A percentile compares a stretch with the other conserved stretches of the same genome.
These are phyloP conservation scores for Aureoboletus auriporus DNA, from an alignment of 768 basidiomycete genomes.

Conservation along the genomic window DNA sequence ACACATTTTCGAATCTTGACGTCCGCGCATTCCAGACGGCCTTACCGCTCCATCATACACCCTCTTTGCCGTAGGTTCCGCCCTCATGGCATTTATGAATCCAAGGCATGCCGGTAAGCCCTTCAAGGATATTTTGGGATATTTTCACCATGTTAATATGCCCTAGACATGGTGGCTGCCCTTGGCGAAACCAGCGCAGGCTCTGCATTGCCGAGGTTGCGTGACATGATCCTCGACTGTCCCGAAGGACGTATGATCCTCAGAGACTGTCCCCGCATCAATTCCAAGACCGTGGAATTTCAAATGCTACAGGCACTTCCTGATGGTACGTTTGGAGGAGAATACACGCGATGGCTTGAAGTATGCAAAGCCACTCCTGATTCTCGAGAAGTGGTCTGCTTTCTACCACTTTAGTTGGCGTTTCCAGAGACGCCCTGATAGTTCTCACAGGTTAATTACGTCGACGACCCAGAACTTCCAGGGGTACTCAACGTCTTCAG, in stretches of 20 bases:
- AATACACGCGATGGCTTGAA: slow-evolving; percentile 89
- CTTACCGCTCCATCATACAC: slow-evolving; percentile 12
- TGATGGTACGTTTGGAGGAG: slow-evolving; percentile 79
- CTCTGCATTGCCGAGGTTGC: slow-evolving; percentile 66
- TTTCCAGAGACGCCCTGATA: neutral
- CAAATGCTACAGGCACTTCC: slow-evolving; percentile 58
- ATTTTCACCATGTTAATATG: neutral
- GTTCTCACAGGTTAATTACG: slow-evolving; percentile 75
- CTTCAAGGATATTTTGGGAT: neutral
- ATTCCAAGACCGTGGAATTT: slow-evolving; percentile 72
- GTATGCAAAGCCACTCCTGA: slow-evolving; percentile 89
- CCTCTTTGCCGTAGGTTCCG: slow-evolving; percentile 84
- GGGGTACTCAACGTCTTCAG: too few relatives aligned
- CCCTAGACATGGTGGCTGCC: slow-evolving; percentile 91
- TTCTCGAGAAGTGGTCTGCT: slow-evolving; percentile 79
- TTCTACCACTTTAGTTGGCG: neutral
- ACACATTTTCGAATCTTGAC: too few relatives aligned
- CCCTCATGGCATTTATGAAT: slow-evolving; percentile 73
- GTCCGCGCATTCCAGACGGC: slow-evolving; percentile 8
- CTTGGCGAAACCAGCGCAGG: slow-evolving; percentile 92
- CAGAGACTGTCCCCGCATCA: slow-evolving; percentile 79
- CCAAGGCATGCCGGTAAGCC: slow-evolving; percentile 79
- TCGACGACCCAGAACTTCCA: slow-evolving; percentile 93
- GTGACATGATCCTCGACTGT: slow-evolving; percentile 73
- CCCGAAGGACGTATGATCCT: slow-evolving; percentile 83